phyloP scores from a whole-genome alignment of 495 filamentous ascomycete genomes.

The Elasticomyces elasticus region DNA sequence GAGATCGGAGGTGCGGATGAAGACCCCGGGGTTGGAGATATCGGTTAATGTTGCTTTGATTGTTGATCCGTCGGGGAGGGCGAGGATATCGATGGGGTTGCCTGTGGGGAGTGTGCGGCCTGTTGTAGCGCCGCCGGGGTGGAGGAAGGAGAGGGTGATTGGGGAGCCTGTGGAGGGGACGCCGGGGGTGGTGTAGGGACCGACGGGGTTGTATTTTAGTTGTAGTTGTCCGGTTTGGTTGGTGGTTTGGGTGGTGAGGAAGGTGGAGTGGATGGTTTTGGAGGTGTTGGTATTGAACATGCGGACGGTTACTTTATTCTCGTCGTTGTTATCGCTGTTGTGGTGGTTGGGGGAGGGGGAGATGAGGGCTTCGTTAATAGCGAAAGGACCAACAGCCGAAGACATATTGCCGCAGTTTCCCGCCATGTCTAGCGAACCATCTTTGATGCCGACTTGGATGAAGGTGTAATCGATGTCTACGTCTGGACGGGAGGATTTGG shows the following conservation, averaged over 20 bases:
- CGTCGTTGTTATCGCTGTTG: slow-evolving; percentile 13
- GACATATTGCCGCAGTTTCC: slow-evolving; percentile 72
- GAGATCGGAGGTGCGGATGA: slow-evolving; percentile 46
- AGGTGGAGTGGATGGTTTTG: slow-evolving; percentile 36
- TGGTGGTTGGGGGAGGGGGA: too few species aligned
- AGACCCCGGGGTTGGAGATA: slow-evolving; percentile 57
- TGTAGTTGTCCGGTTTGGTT: too few species aligned
- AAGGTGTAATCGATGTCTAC: slow-evolving; percentile 67
- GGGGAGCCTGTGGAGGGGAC: slow-evolving; percentile 50
- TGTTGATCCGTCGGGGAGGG: slow-evolving; percentile 24
- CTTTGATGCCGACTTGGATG: slow-evolving; percentile 53
- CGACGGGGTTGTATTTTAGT: slow-evolving; percentile 40
- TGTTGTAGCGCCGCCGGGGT: slow-evolving; percentile 59
- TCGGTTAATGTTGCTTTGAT: slow-evolving; percentile 51
- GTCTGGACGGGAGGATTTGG: slow-evolving; percentile 36
- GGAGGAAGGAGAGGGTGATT: slow-evolving; percentile 52
- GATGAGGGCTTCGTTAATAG: slow-evolving; percentile 46
- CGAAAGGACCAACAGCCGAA: slow-evolving; percentile 55
- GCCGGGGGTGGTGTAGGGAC: slow-evolving; percentile 56
- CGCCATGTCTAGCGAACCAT: slow-evolving; percentile 49
- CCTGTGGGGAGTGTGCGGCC: slow-evolving; percentile 58
- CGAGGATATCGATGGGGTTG: slow-evolving; percentile 42
- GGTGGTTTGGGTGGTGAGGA: slow-evolving; percentile 43
- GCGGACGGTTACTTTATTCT: slow-evolving; percentile 33
- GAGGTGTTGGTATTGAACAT: slow-evolving; percentile 46